These are phyloP conservation scores for Daldinia caldariorum DNA, from an alignment of 495 filamentous ascomycete genomes.

Conservation along the genomic window DNA sequence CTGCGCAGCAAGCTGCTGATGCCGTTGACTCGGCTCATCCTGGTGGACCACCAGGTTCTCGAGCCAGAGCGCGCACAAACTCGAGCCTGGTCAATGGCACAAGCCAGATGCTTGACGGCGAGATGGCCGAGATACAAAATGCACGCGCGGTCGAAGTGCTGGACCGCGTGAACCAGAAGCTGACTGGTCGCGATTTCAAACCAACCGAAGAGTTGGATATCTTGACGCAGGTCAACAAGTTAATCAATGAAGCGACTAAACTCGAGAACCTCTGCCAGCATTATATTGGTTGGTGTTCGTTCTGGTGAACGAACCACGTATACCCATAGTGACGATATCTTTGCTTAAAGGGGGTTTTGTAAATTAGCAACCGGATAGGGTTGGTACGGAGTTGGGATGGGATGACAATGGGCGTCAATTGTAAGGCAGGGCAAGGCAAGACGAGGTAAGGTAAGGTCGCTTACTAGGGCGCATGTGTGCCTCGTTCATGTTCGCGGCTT, in stretches of 20 bases:
- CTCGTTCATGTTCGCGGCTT: not conserved
- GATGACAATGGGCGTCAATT: not conserved
- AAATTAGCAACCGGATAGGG: not conserved
- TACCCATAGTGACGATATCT: not conserved
- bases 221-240: slow-evolving; percentile 89
- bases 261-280: slow-evolving; percentile 98
- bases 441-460: not conserved
- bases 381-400: slow-evolving; percentile 10
- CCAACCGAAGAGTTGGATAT: slow-evolving; percentile 81
- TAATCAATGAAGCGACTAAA: slow-evolving; percentile 93
- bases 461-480: not conserved
- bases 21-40: slow-evolving; percentile 49
- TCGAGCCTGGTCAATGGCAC: slow-evolving; percentile 56
- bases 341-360: not conserved
- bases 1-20: slow-evolving; percentile 53
- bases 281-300: slow-evolving; percentile 97
- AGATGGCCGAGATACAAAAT: slow-evolving; percentile 83
- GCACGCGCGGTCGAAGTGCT: slow-evolving; percentile 92
- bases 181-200: slow-evolving; percentile 78
- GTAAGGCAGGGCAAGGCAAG: not conserved
- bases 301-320: slow-evolving; percentile 66
- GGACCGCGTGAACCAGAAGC: slow-evolving; percentile 90
- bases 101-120: slow-evolving; percentile 47
- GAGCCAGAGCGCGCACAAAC: slow-evolving; percentile 63
- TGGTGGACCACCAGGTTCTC: slow-evolving; percentile 62